These are phyloP conservation scores for Pyricularia grisea DNA, from an alignment of 2,329 filamentous ascomycete species.

Conservation along the genomic window DNA sequence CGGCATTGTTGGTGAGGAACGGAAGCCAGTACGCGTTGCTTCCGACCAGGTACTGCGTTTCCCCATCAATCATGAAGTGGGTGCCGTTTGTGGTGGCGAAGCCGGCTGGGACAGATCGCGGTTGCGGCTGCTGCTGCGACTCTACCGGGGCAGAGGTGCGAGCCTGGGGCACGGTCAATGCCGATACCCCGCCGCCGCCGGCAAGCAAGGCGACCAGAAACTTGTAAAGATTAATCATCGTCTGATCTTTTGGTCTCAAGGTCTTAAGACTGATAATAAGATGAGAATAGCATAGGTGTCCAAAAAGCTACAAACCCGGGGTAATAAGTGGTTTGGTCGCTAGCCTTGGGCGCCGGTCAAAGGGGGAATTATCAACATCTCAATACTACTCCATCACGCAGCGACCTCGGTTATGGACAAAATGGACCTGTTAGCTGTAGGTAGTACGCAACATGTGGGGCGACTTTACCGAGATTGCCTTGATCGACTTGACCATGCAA, in stretches of 20 bases:
- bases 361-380: background rate
- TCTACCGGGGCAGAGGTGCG: background rate
- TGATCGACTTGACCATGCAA: no score
- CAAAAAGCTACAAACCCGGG: background rate
- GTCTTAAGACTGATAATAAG: background rate
- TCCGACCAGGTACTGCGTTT: slow-evolving; percentile 38
- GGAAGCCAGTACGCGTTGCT: slow-evolving; percentile 48
- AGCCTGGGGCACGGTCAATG: background rate
- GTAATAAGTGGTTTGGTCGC: background rate
- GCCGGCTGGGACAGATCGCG: background rate
- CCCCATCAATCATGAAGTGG: slow-evolving; percentile 30
- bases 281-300: background rate
- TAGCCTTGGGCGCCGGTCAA: no score
- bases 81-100: slow-evolving; percentile 13
- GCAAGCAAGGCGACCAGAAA: background rate
- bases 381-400: background rate
- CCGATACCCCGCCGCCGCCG: background rate
- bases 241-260: background rate
- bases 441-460: no score
- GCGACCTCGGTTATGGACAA: background rate
- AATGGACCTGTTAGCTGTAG: background rate
- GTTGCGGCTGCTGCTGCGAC: background rate
- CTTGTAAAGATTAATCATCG: background rate
- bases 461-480: no score
- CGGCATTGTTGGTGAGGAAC: slow-evolving; percentile 39